Evolutionary conservation across 179 eudicot species (phyloP), one percentile per base, ranked within the genome.

Genomic region (Nepenthes alata): DNA sequence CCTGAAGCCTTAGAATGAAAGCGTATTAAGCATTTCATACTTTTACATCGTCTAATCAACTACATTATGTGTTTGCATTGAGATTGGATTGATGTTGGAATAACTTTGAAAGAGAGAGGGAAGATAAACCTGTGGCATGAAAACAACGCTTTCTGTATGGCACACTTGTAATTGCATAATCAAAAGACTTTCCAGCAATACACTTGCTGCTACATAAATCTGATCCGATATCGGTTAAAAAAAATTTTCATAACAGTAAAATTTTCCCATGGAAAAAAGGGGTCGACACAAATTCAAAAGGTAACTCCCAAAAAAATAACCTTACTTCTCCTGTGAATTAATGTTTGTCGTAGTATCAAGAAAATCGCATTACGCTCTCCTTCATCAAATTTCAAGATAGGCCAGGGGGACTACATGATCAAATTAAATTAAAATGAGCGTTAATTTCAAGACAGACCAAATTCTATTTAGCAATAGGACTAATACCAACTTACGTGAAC

Each of bases 71-170:
- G 25, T 25, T 25, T 25, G 25, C 25, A 25, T 25, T 25, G 25
- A 25, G 25, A 25, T 25, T 25, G 25, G 25, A 25, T 25, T 25
- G 25, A 25, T 25, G 25, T 25, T 25, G 25, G 25, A 25, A 25
- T 25, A 25, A 25, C 25, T 25, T 25, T 11, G 53, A 11, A 50
- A 50, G 2, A 47, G 5, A 5, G 55, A 37, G 3, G 15, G 14
- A 57, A 6, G 14, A 6, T 13, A 35, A 69, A 88, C 97, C 95
- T 83, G 97, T 88, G 61, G 90, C 81, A 65, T 88, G 97, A 68
- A 90, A 77, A 70, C 56, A 73, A 11, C 89, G 90, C 66, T 71
- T 85, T 34, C 60, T 36, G 1, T 47, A 38, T 50, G 65, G 59
- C 67, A 77, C 45, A 34, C 80, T 64, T 57, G 56, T 45, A 47